phyloP scores from a whole-genome alignment of 139 green algal species.

The Haematococcus sp. region DNA sequence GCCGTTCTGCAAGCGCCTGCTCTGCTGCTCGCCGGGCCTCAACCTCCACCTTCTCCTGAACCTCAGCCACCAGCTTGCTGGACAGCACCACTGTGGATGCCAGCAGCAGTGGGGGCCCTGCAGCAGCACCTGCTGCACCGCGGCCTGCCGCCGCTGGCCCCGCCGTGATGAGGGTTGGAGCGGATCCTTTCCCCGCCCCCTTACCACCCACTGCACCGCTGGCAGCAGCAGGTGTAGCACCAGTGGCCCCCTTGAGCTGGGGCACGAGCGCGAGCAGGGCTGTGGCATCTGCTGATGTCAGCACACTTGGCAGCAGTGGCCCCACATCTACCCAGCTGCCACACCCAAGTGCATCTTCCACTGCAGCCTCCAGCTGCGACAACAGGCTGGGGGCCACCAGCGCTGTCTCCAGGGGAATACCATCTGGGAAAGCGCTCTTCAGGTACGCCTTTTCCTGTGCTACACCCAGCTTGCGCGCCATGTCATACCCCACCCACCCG shows the following conservation, averaged over 20 bases:
- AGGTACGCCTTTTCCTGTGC: conserved; percentile 48
- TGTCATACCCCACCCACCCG: conserved; percentile 73
- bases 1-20: conserved; percentile 45
- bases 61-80: conserved; percentile 27
- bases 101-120: conserved; percentile 26
- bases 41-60: conserved; percentile 28
- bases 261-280: conserved; percentile 7
- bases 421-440: conserved; percentile 57
- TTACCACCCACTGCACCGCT: too few species aligned
- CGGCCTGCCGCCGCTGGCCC: not conserved
- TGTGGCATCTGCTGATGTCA: conserved; percentile 34
- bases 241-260: not conserved
- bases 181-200: too few species aligned
- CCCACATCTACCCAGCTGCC: conserved; percentile 45
- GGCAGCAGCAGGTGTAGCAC: not conserved
- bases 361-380: conserved; percentile 53
- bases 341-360: conserved; percentile 52
- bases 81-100: conserved; percentile 48
- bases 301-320: conserved; percentile 44
- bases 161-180: not conserved
- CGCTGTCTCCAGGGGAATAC: conserved; percentile 56
- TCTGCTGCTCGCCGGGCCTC: conserved; percentile 42
- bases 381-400: conserved; percentile 62
- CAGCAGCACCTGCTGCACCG: not conserved
- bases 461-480: conserved; percentile 52